Base-by-base conservation (phyloP, 352 stramenopile species). In the Pythium guiyangense region DNA sequence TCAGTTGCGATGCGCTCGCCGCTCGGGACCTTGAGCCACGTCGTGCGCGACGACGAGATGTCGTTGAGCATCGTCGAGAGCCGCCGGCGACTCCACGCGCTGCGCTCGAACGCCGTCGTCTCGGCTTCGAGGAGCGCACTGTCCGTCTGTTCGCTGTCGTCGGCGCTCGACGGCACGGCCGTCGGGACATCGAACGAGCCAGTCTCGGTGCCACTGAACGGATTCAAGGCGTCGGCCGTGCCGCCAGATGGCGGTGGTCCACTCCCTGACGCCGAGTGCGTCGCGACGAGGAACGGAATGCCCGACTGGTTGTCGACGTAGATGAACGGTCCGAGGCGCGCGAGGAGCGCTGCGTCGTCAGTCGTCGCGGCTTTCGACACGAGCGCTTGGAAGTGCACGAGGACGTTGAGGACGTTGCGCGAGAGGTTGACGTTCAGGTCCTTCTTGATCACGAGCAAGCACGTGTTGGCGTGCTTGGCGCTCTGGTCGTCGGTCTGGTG, bases 271-370 rank as follows among this genome's bases (percentile, higher is more conserved):
- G 22, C 18, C 31, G 71, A 67, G 47, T 87, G 74, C 4, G 72
- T 83, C n/a, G 84, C 84, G 10, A 90, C 73, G n/a, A 86, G 60
- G 63, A 94, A 90, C 25, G 77, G 77, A 51, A 94, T 92, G 11
- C 84, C 84, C 2, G 82, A 90, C 48, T 94, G 82, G 49, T 94
- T 94, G 50, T 94, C 84, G 8, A 94, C 80, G 54, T 94, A 94
- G 49, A 94, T 89, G 57, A 86, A 91, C 20, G 82, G 79, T 1
- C 84, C 84, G 27, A 94, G 78, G 9, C 77, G 78, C 10, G 72
- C 69, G 35, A 60, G 63, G 29, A 78, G 60, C 15, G 61, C 42
- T 1, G 42, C 66, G 51, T 85, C 70, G 20, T 78, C 70, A 0
- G 62, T 66, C 34, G 69, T 64, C 10, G 69, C 65, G 3, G 68